phyloP scores from a whole-genome alignment of 306 rosid species.

The Hylodesmum podocarpum region DNA sequence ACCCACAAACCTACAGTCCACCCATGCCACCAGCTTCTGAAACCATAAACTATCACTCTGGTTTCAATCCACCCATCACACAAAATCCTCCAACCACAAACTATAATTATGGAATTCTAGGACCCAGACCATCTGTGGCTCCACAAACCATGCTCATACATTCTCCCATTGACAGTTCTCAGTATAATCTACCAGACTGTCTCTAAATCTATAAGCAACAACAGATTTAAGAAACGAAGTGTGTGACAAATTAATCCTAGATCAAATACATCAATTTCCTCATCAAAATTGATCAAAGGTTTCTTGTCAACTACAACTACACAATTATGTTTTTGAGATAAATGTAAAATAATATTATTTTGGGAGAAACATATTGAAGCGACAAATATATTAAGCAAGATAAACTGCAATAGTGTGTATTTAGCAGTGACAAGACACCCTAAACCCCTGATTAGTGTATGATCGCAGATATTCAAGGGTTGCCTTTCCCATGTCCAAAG shows the following conservation, averaged over 20 bases:
- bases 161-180: slow-evolving; percentile 2
- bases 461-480: no score
- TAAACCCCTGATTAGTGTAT: no score
- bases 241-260: slow-evolving; percentile 1
- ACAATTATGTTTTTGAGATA: background rate
- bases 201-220: slow-evolving; percentile 18
- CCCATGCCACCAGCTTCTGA: no score
- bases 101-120: no score
- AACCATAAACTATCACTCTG: no score
- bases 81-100: no score
- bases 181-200: slow-evolving; percentile 16
- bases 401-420: slow-evolving; percentile 7
- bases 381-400: slow-evolving; percentile 10
- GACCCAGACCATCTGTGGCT: no score
- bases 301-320: background rate
- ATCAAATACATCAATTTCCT: background rate
- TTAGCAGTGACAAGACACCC: slow-evolving; percentile 9
- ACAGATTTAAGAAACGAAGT: background rate
- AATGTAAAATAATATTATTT: background rate
- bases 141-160: no score
- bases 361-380: background rate
- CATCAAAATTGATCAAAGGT: slow-evolving; percentile 14
- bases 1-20: no score
- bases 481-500: no score
- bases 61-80: no score